phyloP scores from a whole-genome alignment of 108 stramenopile species.

The Nitzschia inconspicua region DNA sequence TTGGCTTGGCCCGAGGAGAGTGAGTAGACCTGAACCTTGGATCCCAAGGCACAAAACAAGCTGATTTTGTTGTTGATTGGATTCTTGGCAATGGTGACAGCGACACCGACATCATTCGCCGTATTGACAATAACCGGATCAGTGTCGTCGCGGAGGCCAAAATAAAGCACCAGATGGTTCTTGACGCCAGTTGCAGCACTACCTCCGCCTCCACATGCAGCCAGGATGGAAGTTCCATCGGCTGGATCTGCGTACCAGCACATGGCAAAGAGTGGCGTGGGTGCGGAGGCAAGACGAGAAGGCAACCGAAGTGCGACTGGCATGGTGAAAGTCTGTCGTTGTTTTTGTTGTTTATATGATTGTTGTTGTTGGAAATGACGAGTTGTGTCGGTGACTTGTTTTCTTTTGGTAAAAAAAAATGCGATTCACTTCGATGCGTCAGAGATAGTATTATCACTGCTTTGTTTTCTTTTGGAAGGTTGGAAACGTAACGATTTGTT shows the following conservation, averaged over 20 bases:
- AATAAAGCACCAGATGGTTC: slow-evolving; percentile 40
- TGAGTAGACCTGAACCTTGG: slow-evolving; percentile 30
- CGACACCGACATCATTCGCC: slow-evolving; percentile 37
- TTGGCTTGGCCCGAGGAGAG: slow-evolving; percentile 19
- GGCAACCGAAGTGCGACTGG: slow-evolving; percentile 31
- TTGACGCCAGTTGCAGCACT: slow-evolving; percentile 68
- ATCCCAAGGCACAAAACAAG: slow-evolving; percentile 35
- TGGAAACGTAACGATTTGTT: too few species aligned
- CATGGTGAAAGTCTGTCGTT: too few species aligned
- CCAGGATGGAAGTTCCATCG: slow-evolving; percentile 46
- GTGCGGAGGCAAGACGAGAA: slow-evolving; percentile 35
- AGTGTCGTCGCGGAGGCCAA: slow-evolving; percentile 17
- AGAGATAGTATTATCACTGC: too few species aligned
- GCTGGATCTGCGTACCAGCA: slow-evolving; percentile 58
- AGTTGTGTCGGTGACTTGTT: too few species aligned
- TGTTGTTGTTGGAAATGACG: too few species aligned
- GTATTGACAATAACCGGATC: slow-evolving; percentile 29
- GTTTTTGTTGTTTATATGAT: too few species aligned
- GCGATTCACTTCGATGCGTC: too few species aligned
- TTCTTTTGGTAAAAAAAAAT: too few species aligned
- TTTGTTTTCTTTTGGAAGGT: too few species aligned
- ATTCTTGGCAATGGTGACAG: slow-evolving; percentile 36
- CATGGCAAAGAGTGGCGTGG: slow-evolving; percentile 63
- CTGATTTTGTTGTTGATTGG: slow-evolving; percentile 27
- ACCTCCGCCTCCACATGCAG: slow-evolving; percentile 77